Evolutionary conservation across 164 flowering plant genomes (phyloP), one percentile per base, ranked within the genome.

Genomic region (Buxus sempervirens): DNA sequence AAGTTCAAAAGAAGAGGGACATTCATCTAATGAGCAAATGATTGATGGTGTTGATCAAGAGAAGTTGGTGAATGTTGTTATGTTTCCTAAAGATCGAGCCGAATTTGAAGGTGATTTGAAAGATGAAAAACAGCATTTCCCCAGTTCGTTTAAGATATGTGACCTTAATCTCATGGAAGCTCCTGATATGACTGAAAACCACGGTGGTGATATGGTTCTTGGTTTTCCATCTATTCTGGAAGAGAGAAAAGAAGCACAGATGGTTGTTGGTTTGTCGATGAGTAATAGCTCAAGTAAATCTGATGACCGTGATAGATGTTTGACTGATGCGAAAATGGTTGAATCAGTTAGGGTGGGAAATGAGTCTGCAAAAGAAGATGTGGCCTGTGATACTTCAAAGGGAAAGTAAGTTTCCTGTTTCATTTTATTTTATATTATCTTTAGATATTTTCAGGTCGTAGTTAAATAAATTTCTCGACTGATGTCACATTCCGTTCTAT

Each of bases 161-260:
- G 98, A 94, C 72, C 95, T 91, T 68, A 91, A 94, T 80, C 89
- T 89, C 20, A 80, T 82, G 78, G 93, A 82, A 77, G 75, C 75
- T 70, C 75, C 89, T 77, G 91, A 91, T 66, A 56, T 80, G 28
- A 75, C 78, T 72, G 96, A 87, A 60, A 77, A 64, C 73, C 85
- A 78, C 65, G 80, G 72, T 42, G 64, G 60, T 64, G 79, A 72
- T 72, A 77, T 75, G 9, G 60, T 75, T 64, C 60, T 77, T 65
- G 53, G 70, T 58, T 79, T 70, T 66, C 79, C 84, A 23, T 66
- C 90, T 70, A 54, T 75, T 38, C 45, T 76, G 48, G 78, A 76
- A 76, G 79, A 78, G 62, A 78, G 71, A 59, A 81, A 83, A 76
- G 72, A 67, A 10, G 65, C 72, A 65, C 76, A 74, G 5, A 77